A percentile compares a stretch with the other conserved stretches of the same genome.
Conservation (phyloP, 2,329 filamentous ascomycete species). For the Hymenoscyphus infarciens region DNA sequence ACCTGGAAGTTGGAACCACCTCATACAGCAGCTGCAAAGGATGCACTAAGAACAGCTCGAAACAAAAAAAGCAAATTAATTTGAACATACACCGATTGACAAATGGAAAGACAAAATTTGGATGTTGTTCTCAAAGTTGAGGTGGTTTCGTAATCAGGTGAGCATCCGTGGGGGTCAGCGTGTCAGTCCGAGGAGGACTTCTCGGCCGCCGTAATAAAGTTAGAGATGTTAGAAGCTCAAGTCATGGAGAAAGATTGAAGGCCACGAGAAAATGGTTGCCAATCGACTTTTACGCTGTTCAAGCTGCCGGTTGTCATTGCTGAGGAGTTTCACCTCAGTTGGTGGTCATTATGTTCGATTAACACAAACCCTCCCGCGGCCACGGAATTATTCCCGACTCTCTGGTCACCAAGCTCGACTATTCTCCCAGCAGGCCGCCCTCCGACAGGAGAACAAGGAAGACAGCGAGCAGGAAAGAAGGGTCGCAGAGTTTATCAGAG, state of each 20-base stretch:
- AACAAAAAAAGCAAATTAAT: no score
- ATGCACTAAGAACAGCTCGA: no score
- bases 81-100: no score
- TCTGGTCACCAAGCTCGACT: slow-evolving; percentile 15
- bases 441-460: slow-evolving; percentile 8
- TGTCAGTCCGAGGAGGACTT: no score
- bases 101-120: no score
- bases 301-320: slow-evolving; percentile 30
- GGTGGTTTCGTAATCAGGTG: no score
- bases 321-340: slow-evolving; percentile 30
- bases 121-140: no score
- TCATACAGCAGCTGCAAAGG: background rate
- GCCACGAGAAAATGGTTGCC: slow-evolving; percentile 26
- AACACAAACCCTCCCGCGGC: slow-evolving; percentile 10
- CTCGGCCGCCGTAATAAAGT: slow-evolving; percentile 1
- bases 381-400: slow-evolving; percentile 9
- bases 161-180: background rate
- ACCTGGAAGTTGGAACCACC: background rate
- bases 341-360: slow-evolving; percentile 23
- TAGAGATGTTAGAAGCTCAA: background rate
- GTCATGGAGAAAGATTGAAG: background rate
- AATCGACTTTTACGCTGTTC: slow-evolving; percentile 32
- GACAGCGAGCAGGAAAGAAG: slow-evolving; percentile 6
- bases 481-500: background rate
- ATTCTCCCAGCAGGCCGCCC: slow-evolving; percentile 14